These are phyloP conservation scores for Xylariales sp. DNA, from an alignment of 2,329 filamentous ascomycete genomes.

Conservation along the genomic window DNA sequence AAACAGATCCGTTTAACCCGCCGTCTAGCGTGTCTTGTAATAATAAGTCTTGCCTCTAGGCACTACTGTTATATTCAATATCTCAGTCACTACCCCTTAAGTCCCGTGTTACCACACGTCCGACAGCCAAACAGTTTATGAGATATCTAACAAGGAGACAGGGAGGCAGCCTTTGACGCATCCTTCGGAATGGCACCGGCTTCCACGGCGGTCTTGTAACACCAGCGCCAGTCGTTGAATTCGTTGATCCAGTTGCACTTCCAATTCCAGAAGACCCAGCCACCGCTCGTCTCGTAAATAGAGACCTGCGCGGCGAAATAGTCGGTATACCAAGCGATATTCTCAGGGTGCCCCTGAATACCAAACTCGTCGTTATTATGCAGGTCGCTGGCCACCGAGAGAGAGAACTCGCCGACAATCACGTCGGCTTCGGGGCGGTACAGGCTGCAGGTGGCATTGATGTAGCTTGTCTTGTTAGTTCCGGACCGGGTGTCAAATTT, in stretches of 20 bases:
- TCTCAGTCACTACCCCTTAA: no score
- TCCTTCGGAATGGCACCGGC: conserved; percentile 34
- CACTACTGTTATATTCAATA: no score
- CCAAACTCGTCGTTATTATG: conserved; percentile 55
- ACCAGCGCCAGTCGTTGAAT: conserved; percentile 60
- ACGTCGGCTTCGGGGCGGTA: conserved; percentile 55
- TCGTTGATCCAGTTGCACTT: conserved; percentile 54
- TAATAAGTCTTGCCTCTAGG: no score
- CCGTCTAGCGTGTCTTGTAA: no score
- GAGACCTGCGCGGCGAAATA: conserved; percentile 68
- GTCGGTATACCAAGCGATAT: conserved; percentile 61
- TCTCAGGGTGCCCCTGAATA: conserved; percentile 47
- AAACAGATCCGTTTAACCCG: no score
- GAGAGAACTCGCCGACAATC: conserved; percentile 69
- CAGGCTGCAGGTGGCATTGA: conserved; percentile 60
- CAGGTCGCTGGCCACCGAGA: conserved; percentile 61
- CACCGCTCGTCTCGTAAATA: conserved; percentile 62
- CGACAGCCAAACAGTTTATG: no score
- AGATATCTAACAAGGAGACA: conserved; percentile 21
- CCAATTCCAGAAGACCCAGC: conserved; percentile 71
- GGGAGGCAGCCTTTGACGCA: conserved; percentile 23
- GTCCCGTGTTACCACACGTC: no score
- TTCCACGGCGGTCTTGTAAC: conserved; percentile 52
- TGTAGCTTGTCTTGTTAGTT: conserved; percentile 61
- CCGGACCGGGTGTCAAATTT: conserved; percentile 60